Percentiles rank a stretch among this genome's conserved stretches.
These are phyloP conservation scores for Hypocrella siamensis DNA, from an alignment of 2,329 filamentous ascomycete species.

Conservation along the genomic window DNA sequence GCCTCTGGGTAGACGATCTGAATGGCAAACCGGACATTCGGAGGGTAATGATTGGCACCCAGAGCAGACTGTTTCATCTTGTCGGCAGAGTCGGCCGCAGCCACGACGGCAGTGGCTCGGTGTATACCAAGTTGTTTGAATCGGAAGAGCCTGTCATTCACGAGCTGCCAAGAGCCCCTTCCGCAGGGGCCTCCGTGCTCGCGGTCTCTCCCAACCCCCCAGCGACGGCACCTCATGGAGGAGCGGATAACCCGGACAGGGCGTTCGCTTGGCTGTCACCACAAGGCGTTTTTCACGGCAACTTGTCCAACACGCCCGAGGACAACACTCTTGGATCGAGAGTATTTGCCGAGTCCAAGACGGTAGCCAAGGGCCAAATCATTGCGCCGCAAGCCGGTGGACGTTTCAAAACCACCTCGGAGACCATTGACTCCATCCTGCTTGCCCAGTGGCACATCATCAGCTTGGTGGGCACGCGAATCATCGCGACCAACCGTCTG, in stretches of 20 bases:
- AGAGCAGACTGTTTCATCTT: conserved; percentile 64
- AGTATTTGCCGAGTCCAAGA: conserved; percentile 64
- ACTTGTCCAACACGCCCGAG: conserved; percentile 46
- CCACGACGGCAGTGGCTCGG: conserved; percentile 67
- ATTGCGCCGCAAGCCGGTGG: conserved; percentile 49
- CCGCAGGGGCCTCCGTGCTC: conserved; percentile 45
- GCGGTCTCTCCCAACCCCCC: conserved; percentile 62
- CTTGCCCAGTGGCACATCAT: conserved; percentile 91
- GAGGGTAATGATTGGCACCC: conserved; percentile 67
- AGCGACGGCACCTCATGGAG: conserved; percentile 38
- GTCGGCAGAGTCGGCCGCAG: conserved; percentile 60
- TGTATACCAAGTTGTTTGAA: conserved; percentile 81
- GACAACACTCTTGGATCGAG: conserved; percentile 51
- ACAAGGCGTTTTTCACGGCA: conserved; percentile 80
- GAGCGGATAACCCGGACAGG: conserved; percentile 48
- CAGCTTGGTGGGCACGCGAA: conserved; percentile 62
- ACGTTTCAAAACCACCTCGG: conserved; percentile 49
- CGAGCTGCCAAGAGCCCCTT: conserved; percentile 45
- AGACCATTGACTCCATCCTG: conserved; percentile 63
- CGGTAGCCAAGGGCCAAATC: conserved; percentile 61
- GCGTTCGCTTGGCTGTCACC: conserved; percentile 83
- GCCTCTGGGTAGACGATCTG: conserved; percentile 69
- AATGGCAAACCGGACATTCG: conserved; percentile 53
- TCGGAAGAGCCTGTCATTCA: conserved; percentile 65
- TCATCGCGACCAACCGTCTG: conserved; percentile 76